Conservation (phyloP, 768 basidiomycete species). For the Paxillus involutus region DNA sequence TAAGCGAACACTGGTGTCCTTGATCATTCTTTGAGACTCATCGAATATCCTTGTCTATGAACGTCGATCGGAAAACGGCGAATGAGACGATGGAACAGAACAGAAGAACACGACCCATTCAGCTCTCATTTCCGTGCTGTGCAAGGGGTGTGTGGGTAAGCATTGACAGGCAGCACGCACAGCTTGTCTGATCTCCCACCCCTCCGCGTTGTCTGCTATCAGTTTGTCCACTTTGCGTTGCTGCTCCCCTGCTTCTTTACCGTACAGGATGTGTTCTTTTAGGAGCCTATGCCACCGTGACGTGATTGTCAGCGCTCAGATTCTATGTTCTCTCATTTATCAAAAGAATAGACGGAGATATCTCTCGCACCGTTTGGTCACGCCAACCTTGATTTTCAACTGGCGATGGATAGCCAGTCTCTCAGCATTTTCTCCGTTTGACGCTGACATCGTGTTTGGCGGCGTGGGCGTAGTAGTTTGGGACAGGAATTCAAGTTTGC, state of each 20-base stretch:
- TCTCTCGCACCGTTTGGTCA: conserved; percentile 56
- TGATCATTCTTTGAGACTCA: conserved; percentile 81
- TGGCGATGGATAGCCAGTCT: conserved; percentile 51
- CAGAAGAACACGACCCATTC: conserved; percentile 4
- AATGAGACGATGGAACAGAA: conserved; percentile 13
- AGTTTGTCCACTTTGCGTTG: conserved; percentile 61
- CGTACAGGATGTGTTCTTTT: conserved; percentile 70
- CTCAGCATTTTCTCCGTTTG: conserved; percentile 15
- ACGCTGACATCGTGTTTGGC: conserved; percentile 13
- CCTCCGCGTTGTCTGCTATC: conserved; percentile 58
- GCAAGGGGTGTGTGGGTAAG: neutral
- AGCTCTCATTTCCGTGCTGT: conserved; percentile 30
- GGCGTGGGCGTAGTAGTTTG: conserved; percentile 12
- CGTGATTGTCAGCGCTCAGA: conserved; percentile 10
- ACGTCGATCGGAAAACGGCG: conserved; percentile 4
- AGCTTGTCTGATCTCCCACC: conserved; percentile 76
- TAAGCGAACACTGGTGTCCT: conserved; percentile 62
- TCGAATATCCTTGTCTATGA: conserved; percentile 63
- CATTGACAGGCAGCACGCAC: conserved; percentile 41
- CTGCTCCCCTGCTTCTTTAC: conserved; percentile 61
- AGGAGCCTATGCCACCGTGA: conserved; percentile 43
- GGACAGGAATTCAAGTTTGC: neutral
- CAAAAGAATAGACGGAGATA: conserved; percentile 16
- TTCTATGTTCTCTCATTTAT: neutral
- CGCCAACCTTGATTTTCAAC: conserved; percentile 75